Conservation (phyloP, 805 yeast genomes). For the Zygosaccharomyces siamensis region DNA sequence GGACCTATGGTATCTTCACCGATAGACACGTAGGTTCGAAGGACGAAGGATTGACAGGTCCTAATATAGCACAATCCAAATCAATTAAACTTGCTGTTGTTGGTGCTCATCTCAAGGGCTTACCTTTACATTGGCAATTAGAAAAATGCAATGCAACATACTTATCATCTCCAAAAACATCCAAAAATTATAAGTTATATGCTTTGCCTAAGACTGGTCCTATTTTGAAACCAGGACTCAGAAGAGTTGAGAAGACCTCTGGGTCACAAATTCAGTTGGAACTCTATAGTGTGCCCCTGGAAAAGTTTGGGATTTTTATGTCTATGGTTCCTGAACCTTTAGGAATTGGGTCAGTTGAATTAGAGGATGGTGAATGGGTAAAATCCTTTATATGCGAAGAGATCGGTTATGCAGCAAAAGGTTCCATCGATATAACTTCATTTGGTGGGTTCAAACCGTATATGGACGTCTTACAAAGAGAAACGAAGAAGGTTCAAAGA, state of each 20-base stretch:
- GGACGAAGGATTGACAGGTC: constrained; percentile 22
- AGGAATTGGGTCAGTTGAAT: constrained; percentile 90
- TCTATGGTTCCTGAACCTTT: constrained; percentile 89
- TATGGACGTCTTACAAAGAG: constrained; percentile 21
- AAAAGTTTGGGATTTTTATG: constrained; percentile 75
- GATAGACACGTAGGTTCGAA: constrained; percentile 9
- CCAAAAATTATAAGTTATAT: constrained; percentile 66
- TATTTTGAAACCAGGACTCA: constrained; percentile 82
- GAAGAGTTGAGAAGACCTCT: constrained; percentile 48
- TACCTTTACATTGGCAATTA: constrained; percentile 92
- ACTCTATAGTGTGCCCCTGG: constrained; percentile 75
- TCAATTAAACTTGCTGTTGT: constrained; percentile 81
- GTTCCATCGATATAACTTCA: constrained; percentile 74
- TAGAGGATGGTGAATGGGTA: constrained; percentile 74
- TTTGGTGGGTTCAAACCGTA: constrained; percentile 87
- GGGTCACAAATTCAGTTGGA: constrained; percentile 72
- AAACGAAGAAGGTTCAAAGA: constrained; percentile 37
- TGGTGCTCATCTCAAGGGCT: constrained; percentile 89
- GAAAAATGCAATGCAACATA: constrained; percentile 76
- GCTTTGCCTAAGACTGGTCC: constrained; percentile 83
- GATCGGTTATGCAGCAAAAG: constrained; percentile 65
- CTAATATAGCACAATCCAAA: constrained; percentile 30
- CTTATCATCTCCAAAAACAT: constrained; percentile 60
- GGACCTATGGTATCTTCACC: constrained; percentile 49
- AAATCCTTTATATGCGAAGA: constrained; percentile 96